phyloP scores from a whole-genome alignment of 805 yeast genomes.

The Naumovozyma castellii region DNA sequence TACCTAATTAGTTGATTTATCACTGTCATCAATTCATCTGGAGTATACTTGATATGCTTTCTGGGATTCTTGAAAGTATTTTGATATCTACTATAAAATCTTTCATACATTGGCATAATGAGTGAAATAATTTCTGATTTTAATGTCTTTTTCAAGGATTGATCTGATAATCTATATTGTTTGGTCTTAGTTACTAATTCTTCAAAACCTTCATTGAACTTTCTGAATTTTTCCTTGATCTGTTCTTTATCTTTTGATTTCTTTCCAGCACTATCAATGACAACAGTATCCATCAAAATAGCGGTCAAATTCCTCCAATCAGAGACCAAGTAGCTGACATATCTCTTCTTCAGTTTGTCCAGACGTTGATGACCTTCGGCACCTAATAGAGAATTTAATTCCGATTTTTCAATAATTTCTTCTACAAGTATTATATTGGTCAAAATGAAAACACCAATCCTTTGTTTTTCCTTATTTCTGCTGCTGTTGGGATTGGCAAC shows the following conservation, averaged over 20 bases:
- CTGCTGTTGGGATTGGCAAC: constrained; percentile 14
- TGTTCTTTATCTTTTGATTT: constrained; percentile 69
- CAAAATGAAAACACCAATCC: constrained; percentile 60
- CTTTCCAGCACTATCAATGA: constrained; percentile 40
- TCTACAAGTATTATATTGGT: constrained; percentile 70
- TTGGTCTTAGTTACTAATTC: constrained; percentile 59
- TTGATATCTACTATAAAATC: constrained; percentile 62
- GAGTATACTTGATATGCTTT: constrained; percentile 31
- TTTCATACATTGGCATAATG: constrained; percentile 73
- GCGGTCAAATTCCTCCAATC: constrained; percentile 79
- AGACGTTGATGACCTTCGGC: constrained; percentile 49
- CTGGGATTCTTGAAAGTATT: constrained; percentile 30
- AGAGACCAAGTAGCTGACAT: constrained; percentile 57
- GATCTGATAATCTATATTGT: constrained; percentile 56
- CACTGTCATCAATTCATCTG: constrained; percentile 22
- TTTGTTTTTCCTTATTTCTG: constrained; percentile 27
- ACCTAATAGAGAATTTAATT: constrained; percentile 47
- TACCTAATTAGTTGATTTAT: constrained; percentile 22
- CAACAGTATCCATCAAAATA: constrained; percentile 68
- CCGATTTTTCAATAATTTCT: constrained; percentile 54
- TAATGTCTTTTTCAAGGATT: constrained; percentile 51
- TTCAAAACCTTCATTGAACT: constrained; percentile 77
- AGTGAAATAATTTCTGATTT: constrained; percentile 60
- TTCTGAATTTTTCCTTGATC: constrained; percentile 74
- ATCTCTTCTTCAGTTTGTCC: constrained; percentile 62